Conservation (phyloP, 2,329 filamentous ascomycete species). For the Fusarium virguliforme region DNA sequence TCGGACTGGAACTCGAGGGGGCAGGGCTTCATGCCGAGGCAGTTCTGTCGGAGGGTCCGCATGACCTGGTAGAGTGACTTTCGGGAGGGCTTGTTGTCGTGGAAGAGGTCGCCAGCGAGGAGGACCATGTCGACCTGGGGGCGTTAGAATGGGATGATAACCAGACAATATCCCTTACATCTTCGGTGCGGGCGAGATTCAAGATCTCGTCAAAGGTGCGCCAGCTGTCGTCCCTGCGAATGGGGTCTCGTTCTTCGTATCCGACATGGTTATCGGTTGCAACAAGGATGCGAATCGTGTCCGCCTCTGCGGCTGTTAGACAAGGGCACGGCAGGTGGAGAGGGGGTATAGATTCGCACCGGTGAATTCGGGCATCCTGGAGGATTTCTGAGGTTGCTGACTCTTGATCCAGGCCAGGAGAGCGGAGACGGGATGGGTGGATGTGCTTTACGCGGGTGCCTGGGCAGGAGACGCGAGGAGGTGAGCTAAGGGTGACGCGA, state of each 20-base stretch:
- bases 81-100: conserved; percentile 96
- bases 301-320: conserved; percentile 66
- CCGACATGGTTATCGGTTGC: conserved; percentile 99
- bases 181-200: conserved; percentile 85
- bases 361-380: conserved; percentile 53
- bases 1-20: conserved; percentile 96
- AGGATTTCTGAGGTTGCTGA: conserved; percentile 6
- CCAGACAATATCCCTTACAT: conserved; percentile 66
- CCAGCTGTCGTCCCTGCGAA: conserved; percentile 98
- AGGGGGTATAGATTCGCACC: conserved; percentile 38
- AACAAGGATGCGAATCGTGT: conserved; percentile 95
- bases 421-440: background rate
- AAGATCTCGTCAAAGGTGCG: conserved; percentile 96
- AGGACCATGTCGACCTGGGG: conserved; percentile 92
- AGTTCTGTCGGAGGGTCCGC: conserved; percentile 93
- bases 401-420: background rate
- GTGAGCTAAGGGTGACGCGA: no score
- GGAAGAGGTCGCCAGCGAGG: conserved; percentile 94
- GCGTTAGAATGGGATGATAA: background rate
- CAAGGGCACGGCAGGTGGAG: background rate
- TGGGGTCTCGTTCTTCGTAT: conserved; percentile 92
- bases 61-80: conserved; percentile 99
- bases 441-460: no score
- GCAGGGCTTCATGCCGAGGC: conserved; percentile 94
- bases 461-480: no score